A percentile compares a stretch with the other conserved stretches of the same genome.
These are phyloP conservation scores for Pseudocercospora fuligena DNA, from an alignment of 2,329 filamentous ascomycete genomes.

Conservation along the genomic window DNA sequence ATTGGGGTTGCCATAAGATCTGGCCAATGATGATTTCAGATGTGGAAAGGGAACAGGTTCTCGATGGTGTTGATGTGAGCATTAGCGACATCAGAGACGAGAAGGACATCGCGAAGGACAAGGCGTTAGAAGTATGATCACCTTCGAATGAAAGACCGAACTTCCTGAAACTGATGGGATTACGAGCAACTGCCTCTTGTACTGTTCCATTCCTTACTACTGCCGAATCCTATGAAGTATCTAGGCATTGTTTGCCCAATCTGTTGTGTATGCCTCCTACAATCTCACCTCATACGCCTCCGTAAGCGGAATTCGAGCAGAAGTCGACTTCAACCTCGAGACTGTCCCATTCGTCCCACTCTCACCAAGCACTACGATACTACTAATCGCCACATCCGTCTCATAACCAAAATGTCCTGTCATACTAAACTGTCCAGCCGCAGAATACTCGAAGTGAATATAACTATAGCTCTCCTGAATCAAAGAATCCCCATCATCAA, in stretches of 20 bases:
- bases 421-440: constrained; percentile 23
- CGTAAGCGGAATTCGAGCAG: constrained; percentile 11
- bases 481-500: constrained; percentile 76
- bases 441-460: constrained; percentile 62
- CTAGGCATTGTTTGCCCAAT: not conserved
- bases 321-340: constrained; percentile 6
- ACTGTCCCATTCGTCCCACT: not conserved
- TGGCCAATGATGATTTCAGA: no score
- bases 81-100: not conserved
- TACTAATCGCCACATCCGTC: constrained; percentile 50
- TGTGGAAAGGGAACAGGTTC: no score
- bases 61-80: no score
- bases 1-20: no score
- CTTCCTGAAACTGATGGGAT: not conserved
- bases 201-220: not conserved
- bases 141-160: not conserved
- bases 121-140: no score
- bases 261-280: not conserved
- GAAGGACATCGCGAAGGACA: not conserved
- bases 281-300: constrained; percentile 11
- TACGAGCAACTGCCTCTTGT: not conserved
- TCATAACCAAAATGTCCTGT: constrained; percentile 46
- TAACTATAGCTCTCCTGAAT: constrained; percentile 61
- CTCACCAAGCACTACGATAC: constrained; percentile 57
- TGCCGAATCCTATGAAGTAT: not conserved